Evolutionary conservation across 140 eudicot genomes (phyloP).

Genomic region (Flaveria floridana): DNA sequence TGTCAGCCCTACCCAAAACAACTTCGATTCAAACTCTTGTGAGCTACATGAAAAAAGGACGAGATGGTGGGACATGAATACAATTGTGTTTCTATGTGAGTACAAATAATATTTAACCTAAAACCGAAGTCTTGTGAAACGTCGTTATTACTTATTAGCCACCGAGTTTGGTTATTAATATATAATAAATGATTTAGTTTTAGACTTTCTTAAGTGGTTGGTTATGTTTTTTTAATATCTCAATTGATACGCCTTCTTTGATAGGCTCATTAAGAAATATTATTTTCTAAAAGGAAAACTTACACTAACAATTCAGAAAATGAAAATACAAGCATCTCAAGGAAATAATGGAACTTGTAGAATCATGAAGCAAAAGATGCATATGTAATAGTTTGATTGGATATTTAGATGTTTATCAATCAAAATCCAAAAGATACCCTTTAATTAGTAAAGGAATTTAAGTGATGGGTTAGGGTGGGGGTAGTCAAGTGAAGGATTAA

Average conservation of each 20-base stretch:
- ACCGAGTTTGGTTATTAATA: too few relatives aligned
- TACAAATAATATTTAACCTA: too few relatives aligned
- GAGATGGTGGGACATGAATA: too few relatives aligned
- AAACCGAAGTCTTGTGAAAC: too few relatives aligned
- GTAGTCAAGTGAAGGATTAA: constrained; percentile 30
- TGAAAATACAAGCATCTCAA: not conserved
- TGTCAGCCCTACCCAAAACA: too few relatives aligned
- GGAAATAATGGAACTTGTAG: not conserved
- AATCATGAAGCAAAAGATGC: not conserved
- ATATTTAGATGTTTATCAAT: constrained; percentile 15
- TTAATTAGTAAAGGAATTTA: constrained; percentile 20
- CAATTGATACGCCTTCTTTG: not conserved
- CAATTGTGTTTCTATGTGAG: too few relatives aligned
- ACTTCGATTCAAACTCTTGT: too few relatives aligned
- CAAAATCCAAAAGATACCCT: constrained; percentile 14
- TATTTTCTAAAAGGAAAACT: not conserved
- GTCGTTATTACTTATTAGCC: too few relatives aligned
- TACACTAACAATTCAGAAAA: not conserved
- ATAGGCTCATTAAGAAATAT: not conserved
- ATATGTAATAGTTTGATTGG: not conserved
- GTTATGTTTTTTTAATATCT: not conserved
- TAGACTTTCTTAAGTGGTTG: too few relatives aligned
- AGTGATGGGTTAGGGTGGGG: constrained; percentile 25
- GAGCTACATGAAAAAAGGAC: too few relatives aligned
- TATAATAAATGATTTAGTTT: too few relatives aligned